These are phyloP conservation scores for Verticillium isaacii DNA, from an alignment of 2,329 filamentous ascomycete genomes.

Conservation along the genomic window DNA sequence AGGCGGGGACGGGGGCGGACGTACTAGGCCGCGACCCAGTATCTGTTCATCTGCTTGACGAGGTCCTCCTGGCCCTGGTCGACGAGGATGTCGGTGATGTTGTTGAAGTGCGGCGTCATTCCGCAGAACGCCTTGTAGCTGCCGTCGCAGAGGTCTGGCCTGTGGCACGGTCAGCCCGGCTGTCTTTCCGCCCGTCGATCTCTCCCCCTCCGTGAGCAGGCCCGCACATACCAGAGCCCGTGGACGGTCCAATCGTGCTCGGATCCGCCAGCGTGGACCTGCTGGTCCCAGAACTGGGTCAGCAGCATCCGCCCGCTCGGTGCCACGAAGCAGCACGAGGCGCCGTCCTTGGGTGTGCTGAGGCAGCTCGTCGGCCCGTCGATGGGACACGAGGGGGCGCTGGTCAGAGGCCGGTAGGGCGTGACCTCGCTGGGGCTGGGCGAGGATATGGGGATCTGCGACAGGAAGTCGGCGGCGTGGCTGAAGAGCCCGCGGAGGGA, in stretches of 20 bases:
- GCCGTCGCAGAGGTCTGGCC: conserved; percentile 40
- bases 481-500: conserved; percentile 2
- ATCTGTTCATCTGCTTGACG: conserved; percentile 34
- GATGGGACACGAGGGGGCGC: conserved; percentile 32
- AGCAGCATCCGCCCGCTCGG: conserved; percentile 35
- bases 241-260: conserved; percentile 40
- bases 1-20: conserved; percentile 4
- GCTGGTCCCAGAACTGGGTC: conserved; percentile 39
- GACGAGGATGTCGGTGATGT: conserved; percentile 35
- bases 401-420: conserved; percentile 29
- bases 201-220: neutral
- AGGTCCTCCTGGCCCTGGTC: conserved; percentile 33
- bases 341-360: conserved; percentile 27
- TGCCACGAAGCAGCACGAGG: conserved; percentile 37
- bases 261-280: conserved; percentile 31
- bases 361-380: conserved; percentile 36
- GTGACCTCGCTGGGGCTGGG: conserved; percentile 14
- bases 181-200: neutral
- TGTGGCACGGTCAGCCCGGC: conserved; percentile 8
- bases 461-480: conserved; percentile 15
- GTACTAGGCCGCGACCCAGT: conserved; percentile 36
- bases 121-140: conserved; percentile 37
- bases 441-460: conserved; percentile 12
- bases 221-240: conserved; percentile 33
- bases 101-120: conserved; percentile 34